phyloP scores from a whole-genome alignment of 768 basidiomycete genomes.

The Trametes sanguinea region DNA sequence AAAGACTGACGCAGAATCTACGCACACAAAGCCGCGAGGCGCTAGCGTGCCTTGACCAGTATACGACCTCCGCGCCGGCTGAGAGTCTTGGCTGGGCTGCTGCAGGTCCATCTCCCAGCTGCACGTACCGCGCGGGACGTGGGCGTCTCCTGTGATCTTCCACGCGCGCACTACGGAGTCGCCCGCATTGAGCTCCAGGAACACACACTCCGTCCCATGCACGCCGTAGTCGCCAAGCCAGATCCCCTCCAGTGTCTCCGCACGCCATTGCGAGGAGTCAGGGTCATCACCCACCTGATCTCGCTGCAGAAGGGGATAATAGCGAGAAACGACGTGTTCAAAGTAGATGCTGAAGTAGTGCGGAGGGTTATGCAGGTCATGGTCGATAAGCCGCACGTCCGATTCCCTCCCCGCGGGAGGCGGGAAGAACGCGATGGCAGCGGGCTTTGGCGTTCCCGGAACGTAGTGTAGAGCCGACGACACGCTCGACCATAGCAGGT shows the following conservation, averaged over 20 bases:
- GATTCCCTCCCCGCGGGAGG: not conserved
- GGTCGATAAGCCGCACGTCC: constrained; percentile 2
- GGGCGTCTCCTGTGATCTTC: constrained; percentile 29
- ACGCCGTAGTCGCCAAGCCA: constrained; percentile 31
- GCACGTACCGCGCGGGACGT: constrained; percentile 27
- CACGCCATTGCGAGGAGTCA: constrained; percentile 16
- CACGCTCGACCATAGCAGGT: not conserved
- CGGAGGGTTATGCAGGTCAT: constrained; percentile 12
- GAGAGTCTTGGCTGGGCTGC: not conserved
- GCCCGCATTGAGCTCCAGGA: constrained; percentile 16
- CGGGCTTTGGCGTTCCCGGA: constrained; percentile 14
- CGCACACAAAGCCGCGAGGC: constrained; percentile 11
- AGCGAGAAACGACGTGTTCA: constrained; percentile 14
- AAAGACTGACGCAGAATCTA: not conserved
- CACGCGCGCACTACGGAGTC: constrained; percentile 19
- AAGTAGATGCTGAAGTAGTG: constrained; percentile 1
- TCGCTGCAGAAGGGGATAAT: constrained; percentile 21
- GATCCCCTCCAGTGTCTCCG: constrained; percentile 24
- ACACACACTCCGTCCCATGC: constrained; percentile 29
- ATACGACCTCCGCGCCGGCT: not conserved
- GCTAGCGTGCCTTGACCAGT: constrained; percentile 7
- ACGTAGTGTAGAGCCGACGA: not conserved
- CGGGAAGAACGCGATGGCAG: constrained; percentile 20
- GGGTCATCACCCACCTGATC: constrained; percentile 14
- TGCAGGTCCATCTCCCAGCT: constrained; percentile 21